phyloP scores from a whole-genome alignment of 352 stramenopile species.

The Phytopythium helicoides region DNA sequence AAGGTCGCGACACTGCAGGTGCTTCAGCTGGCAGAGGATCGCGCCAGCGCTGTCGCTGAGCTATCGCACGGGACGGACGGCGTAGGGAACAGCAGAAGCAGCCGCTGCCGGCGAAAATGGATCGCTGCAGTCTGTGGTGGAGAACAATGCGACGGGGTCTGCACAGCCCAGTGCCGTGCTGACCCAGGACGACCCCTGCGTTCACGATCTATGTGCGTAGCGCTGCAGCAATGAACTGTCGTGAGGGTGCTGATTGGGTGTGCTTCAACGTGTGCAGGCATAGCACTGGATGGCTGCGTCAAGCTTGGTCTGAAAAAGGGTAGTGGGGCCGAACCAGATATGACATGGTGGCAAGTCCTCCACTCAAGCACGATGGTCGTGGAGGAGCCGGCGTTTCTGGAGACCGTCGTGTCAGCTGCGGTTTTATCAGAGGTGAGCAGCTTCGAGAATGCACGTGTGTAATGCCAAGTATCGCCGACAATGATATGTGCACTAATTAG shows the following conservation, averaged over 20 bases:
- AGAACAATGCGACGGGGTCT: neutral
- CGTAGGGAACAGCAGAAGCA: constrained; percentile 15
- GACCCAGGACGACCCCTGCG: constrained; percentile 53
- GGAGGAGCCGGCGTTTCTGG: constrained; percentile 63
- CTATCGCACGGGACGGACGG: neutral
- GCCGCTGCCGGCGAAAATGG: neutral
- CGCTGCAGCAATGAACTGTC: neutral
- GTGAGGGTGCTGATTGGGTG: neutral
- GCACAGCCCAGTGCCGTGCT: constrained; percentile 16
- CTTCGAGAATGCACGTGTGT: constrained; percentile 6
- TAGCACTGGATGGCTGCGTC: constrained; percentile 57
- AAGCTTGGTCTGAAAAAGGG: constrained; percentile 54
- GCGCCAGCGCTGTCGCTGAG: neutral
- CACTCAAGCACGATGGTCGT: constrained; percentile 74
- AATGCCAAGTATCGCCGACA: neutral
- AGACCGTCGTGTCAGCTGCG: constrained; percentile 63
- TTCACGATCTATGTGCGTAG: constrained; percentile 58
- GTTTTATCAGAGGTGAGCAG: constrained; percentile 66
- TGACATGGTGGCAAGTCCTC: constrained; percentile 73
- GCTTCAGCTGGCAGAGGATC: constrained; percentile 17
- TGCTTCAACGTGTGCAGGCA: constrained; percentile 28
- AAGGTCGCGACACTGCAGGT: constrained; percentile 71
- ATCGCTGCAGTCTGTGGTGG: neutral
- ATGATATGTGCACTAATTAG: constrained; percentile 13
- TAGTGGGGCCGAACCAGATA: constrained; percentile 25